Evolutionary conservation across 352 stramenopile species (phyloP), one percentile per base, ranked within the genome.

Genomic region (Globisporangium lucens): DNA sequence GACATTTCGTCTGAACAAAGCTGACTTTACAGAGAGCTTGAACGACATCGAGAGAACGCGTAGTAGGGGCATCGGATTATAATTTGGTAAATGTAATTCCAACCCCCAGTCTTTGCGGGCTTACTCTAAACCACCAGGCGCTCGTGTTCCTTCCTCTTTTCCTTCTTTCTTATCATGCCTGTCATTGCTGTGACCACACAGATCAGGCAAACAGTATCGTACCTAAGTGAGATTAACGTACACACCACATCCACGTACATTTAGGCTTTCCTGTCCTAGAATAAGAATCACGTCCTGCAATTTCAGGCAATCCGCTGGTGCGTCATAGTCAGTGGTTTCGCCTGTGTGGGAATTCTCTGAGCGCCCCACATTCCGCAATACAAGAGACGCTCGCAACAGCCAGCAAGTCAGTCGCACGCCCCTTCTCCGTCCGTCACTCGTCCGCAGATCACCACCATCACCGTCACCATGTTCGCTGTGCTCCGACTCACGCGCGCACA

Each of bases 401-500:
- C 55, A 9, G 27, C 17, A 41, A 17, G 29, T 12, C 30, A 5
- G 0, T 17, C 29, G 29, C 27, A 41, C 30, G 15, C 33, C 6
- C 15, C 53, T 12, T 60, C 17, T 43, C 7, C 17, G 53, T 24
- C 53, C 15, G 27, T 27, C 53, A 22, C 55, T 59, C 56, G 30
- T n/a, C 33, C 20, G 29, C 35, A 35, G 17, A 22, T 60, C 30
- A 30, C 17, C 43, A 61, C 41, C 27, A 41, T 60, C 30, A 30
- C 17, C 43, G 46, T 53, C 27, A 41, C 62, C 41, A 69, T 72
- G 61, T 68, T 68, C 56, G 58, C 67, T 56, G 17, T 89, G 68
- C 63, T 89, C 61, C 80, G 80, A 64, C 78, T 89, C 71, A 75
- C 76, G 20, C 74, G 73, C 53, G 70, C 80, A 62, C 69, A 73